A percentile compares a stretch with the other conserved stretches of the same genome.
These are phyloP conservation scores for Penicillium chermesinum DNA, from an alignment of 495 filamentous ascomycete genomes.

Conservation along the genomic window DNA sequence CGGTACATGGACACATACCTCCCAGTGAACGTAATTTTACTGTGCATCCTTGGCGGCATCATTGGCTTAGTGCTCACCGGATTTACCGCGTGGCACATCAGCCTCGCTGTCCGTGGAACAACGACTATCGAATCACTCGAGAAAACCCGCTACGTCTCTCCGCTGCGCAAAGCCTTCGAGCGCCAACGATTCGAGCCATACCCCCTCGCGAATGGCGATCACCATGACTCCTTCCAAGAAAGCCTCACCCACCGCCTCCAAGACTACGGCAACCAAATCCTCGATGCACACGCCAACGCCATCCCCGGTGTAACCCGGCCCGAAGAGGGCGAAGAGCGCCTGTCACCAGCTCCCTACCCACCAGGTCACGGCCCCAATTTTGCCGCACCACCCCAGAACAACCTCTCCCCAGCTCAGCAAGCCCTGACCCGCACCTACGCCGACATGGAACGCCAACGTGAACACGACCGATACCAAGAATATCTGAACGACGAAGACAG, in stretches of 20 bases:
- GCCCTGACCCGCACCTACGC: conserved; percentile 58
- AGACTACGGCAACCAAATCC: conserved; percentile 67
- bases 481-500: conserved; percentile 87
- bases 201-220: conserved; percentile 8
- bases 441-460: conserved; percentile 66
- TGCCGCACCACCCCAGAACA: conserved; percentile 2
- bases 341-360: conserved; percentile 25
- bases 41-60: conserved; percentile 81
- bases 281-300: conserved; percentile 77
- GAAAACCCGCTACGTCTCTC: conserved; percentile 85
- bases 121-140: conserved; percentile 96
- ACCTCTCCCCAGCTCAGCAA: conserved; percentile 39
- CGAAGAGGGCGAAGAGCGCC: conserved; percentile 69
- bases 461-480: conserved; percentile 69
- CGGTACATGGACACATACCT: conserved; percentile 61
- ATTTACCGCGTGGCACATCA: conserved; percentile 91
- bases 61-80: conserved; percentile 83
- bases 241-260: conserved; percentile 54
- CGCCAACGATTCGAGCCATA: conserved; percentile 49
- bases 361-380: conserved; percentile 15
- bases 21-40: conserved; percentile 85
- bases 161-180: conserved; percentile 64
- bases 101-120: conserved; percentile 67
- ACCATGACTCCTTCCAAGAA: conserved; percentile 51
- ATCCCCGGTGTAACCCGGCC: conserved; percentile 73